Evolutionary conservation across 1,284 basidiomycete genomes (phyloP), one percentile per base, ranked within the genome.

Genomic region (Ceratobasidium sp.): DNA sequence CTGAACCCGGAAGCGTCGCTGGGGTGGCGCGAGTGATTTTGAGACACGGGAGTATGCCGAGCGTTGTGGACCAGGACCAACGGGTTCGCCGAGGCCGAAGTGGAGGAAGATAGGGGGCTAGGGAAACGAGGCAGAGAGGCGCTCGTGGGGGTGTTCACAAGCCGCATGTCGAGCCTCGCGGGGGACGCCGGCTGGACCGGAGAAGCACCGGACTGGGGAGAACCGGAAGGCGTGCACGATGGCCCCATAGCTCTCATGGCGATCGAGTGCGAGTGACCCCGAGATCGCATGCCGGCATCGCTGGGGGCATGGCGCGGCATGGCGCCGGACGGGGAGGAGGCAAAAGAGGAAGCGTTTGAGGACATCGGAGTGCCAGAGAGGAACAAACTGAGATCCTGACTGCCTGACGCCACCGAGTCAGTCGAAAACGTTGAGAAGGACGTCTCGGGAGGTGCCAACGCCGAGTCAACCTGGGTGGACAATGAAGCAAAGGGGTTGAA

Each of bases 11-110:
- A 69, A 58, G 65, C 65, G 41, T 69, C 65, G 27, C 65, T 69
- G n/a, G 65, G 65, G 51, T 69, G 65, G 53, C 65, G 65, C 53
- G 65, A 69, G 53, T 69, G 65, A 51, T 41, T 69, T 69, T 69
- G 65, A 29, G 65, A 69, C 43, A 69, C 39, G 24, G 65, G 65
- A 37, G 51, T 54, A 14, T 56, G 41, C 31, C 65, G 51, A 11
- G 65, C 37, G 53, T 58, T 69, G 43, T 69, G 49, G 22, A 46
- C 19, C 65, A 69, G 51, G 39, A 58, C 65, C 65, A 69, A 69
- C 51, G 51, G 41, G 24, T 58, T 69, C 16, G 49, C 65, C n/a
- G 65, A 69, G 51, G 53, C 65, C 65, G 65, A 58, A 27, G 65
- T 69, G 37, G 65, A 69, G 6, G 65, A 51, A 24, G 65, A 69